Evolutionary conservation across 495 filamentous ascomycete species (phyloP), one percentile per base, ranked within the genome.

Genomic region (Pseudoneurospora amorphoporcata): DNA sequence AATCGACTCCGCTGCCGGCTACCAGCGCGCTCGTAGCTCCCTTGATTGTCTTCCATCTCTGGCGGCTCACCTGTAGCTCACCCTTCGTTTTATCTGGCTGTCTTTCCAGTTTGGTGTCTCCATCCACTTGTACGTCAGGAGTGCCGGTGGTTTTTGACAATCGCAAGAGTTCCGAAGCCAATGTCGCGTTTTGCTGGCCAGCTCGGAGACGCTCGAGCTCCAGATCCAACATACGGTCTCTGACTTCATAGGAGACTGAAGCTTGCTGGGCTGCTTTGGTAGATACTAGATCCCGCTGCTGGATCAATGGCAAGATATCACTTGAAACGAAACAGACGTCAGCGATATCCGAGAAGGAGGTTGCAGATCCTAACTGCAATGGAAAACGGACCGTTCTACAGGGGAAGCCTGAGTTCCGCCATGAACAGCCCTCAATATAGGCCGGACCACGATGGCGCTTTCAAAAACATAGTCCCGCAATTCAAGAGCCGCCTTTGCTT

Each of bases 1-100:
- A 97, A 75, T 97, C 88, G 41, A 95, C 82, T 58, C 94, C 94
- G 79, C 94, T 97, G 8, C 91, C 92, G 32, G 90, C 92, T 40
- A 97, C 87, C 43, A 92, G 85, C 4, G 88, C 92, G 71, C 90
- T 91, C 14, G 90, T 85, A 37, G 92, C 86, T 45, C 86, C 90
- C 81, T 94, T 94, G 82, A 95, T 88, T 43, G 89, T 87, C 69
- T 88, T 88, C 90, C 91, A 92, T 75, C 84, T 82, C 61, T 88
- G 87, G 73, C 86, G 87, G 73, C 87, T 88, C 17, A 80, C 81
- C 74, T 84, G 86, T 45, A 90, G 78, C 37, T 90, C 84, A 17
- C 75, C 79, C 71, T 92, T 88, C 12, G 90, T 78, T n/a, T 75
- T 79, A 23, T 39, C 81, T 14, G 94, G 81, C 74, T 89, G 82